These are phyloP conservation scores for Serpula lacrymans DNA, from an alignment of 768 basidiomycete genomes.

Conservation along the genomic window DNA sequence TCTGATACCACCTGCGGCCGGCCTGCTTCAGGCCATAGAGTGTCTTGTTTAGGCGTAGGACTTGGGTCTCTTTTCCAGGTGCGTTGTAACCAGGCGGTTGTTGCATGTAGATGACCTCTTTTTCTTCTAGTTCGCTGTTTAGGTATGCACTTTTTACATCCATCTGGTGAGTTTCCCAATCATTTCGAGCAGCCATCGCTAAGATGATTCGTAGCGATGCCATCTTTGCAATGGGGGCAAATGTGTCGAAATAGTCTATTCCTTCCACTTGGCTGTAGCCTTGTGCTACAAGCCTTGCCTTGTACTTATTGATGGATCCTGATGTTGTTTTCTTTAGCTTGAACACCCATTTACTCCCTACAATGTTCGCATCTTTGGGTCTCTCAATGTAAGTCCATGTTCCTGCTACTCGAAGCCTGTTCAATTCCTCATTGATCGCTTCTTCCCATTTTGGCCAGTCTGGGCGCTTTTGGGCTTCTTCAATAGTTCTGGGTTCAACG, in stretches of 20 bases:
- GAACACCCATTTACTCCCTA: too few species aligned
- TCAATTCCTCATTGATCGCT: too few species aligned
- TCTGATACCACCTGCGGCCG: slow-evolving; percentile 21
- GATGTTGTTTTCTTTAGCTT: too few species aligned
- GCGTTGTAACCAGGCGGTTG: slow-evolving; percentile 30
- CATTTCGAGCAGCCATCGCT: slow-evolving; percentile 14
- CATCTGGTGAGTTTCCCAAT: slow-evolving; percentile 20
- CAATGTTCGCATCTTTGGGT: too few species aligned
- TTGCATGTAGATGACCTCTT: slow-evolving; percentile 38
- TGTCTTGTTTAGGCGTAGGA: slow-evolving; percentile 15
- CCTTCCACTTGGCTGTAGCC: slow-evolving; percentile 4
- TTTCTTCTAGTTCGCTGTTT: slow-evolving; percentile 25
- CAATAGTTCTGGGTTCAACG: too few species aligned
- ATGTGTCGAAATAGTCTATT: slow-evolving; percentile 16
- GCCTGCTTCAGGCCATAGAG: slow-evolving; percentile 32
- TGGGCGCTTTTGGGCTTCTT: too few species aligned
- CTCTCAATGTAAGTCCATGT: too few species aligned
- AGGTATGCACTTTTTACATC: slow-evolving; percentile 13
- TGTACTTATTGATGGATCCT: too few species aligned
- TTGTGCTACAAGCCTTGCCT: background rate
- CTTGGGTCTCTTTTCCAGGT: slow-evolving; percentile 5
- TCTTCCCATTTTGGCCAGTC: too few species aligned
- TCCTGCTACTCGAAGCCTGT: too few species aligned
- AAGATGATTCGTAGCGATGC: slow-evolving; percentile 17
- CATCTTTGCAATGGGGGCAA: slow-evolving; percentile 20